Evolutionary conservation across 1,139 yeast species (phyloP).

Genomic region (Magnusiomyces tetraspermus): DNA sequence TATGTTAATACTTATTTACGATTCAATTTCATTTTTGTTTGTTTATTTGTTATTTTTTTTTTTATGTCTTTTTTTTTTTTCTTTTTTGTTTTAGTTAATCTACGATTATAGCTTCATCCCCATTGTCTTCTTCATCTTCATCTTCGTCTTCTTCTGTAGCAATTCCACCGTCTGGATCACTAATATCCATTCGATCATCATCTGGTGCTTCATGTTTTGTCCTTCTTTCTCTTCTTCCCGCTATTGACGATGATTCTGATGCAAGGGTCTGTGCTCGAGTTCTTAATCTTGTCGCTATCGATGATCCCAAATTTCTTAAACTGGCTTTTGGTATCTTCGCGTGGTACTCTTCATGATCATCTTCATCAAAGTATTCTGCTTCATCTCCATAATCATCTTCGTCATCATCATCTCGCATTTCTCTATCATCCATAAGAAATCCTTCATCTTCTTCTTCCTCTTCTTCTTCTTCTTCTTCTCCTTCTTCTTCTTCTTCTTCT

Average conservation of each 20-base stretch:
- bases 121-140: no score
- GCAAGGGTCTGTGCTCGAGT: not conserved
- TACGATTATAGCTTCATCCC: no score
- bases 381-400: not conserved
- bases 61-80: no score
- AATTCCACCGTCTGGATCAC: not conserved
- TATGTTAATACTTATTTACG: no score
- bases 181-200: not conserved
- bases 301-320: not conserved
- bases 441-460: not conserved
- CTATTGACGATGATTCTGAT: not conserved
- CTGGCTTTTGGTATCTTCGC: not conserved
- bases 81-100: no score
- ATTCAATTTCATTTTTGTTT: no score
- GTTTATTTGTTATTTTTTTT: no score
- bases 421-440: not conserved
- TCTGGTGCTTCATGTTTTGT: not conserved
- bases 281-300: not conserved
- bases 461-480: not conserved
- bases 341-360: not conserved
- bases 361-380: not conserved
- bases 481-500: not conserved
- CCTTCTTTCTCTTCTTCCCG: not conserved
- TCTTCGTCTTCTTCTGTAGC: not conserved
- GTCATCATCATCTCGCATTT: not conserved